Evolutionary conservation across 345 rosid species (phyloP), one percentile per base, ranked within the genome.

Genomic region (Cardamine chenopodiifolia): DNA sequence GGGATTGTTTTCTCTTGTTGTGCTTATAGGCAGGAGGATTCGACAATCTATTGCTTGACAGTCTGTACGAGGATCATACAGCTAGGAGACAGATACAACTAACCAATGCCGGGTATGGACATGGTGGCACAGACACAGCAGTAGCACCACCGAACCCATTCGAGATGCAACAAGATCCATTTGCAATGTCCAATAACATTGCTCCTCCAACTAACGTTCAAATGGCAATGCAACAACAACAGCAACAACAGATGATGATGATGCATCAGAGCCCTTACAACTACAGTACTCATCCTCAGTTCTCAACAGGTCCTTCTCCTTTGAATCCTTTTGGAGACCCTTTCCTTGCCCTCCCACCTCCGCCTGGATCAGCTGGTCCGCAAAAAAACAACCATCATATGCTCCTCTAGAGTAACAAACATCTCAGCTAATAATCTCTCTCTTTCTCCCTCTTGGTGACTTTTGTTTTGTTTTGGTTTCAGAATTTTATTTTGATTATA

Each of bases 21-120:
- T 54, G 72, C 5, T 39, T 49, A 72, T 40, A 95, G 99, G 99
- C 80, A 15, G 99, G 99, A 79, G 99, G 98, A 55, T 80, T 95
- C 6, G 99, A 95, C 84, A 85, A 80, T 79, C 91, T 92, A 76
- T 86, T 90, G 34, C 77, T 95, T 20, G 98, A 95, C 85, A 92
- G 99, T 85, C 80, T 95, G 13, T 95, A 95, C 60, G 99, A 95
- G 34, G 99, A 95, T 78, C 94, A 88, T 23, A 64, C 78, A 15
- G 88, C 93, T 0, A 88, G 99, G 71, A 88, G 88, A 78, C 97
- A 89, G 63, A 68, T 96, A 48, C 88, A 96, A 68, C 28, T 87
- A 55, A 87, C 82, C 52, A 90, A 90, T 73, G 96, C 98, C 20
- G 99, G 99, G 0, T 90, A 88, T 54, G 90, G 93, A 34, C 72